These are phyloP conservation scores for Plectosphaerella sp. DNA, from an alignment of 2,329 filamentous ascomycete species.

Conservation along the genomic window DNA sequence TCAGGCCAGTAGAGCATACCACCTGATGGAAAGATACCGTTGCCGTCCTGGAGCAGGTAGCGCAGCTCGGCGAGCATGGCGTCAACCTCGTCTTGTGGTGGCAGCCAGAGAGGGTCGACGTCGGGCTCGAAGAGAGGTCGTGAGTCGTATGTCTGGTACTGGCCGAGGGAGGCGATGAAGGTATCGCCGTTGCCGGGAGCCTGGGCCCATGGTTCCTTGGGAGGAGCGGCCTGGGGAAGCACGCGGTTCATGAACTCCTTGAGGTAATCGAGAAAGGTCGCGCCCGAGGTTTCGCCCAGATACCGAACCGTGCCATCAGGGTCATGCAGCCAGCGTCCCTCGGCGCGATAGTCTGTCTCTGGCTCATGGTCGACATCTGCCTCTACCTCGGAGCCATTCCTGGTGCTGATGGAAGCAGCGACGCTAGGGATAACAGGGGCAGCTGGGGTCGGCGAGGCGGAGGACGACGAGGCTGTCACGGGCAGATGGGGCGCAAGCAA, in stretches of 20 bases:
- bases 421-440: too few species aligned
- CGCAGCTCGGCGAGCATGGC: conserved; percentile 34
- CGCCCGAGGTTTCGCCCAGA: conserved; percentile 44
- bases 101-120: conserved; percentile 35
- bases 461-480: conserved; percentile 10
- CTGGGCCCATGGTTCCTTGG: conserved; percentile 8
- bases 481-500: conserved; percentile 17
- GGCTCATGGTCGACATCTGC: conserved; percentile 5
- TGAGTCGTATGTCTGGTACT: conserved; percentile 43
- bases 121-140: conserved; percentile 29
- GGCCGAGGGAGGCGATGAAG: conserved; percentile 37
- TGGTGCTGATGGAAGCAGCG: neutral
- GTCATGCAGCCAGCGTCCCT: conserved; percentile 41
- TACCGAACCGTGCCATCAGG: conserved; percentile 38
- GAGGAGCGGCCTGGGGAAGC: conserved; percentile 23
- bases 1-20: conserved; percentile 46
- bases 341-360: conserved; percentile 13
- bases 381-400: conserved; percentile 1
- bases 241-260: conserved; percentile 41
- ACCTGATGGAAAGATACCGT: conserved; percentile 34
- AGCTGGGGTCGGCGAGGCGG: conserved; percentile 7
- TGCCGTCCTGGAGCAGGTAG: conserved; percentile 40
- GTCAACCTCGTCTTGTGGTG: conserved; percentile 28
- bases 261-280: conserved; percentile 43
- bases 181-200: conserved; percentile 13